Base-by-base conservation (phyloP, 176 grass and related monocot genomes). In the Stipa capillata region DNA sequence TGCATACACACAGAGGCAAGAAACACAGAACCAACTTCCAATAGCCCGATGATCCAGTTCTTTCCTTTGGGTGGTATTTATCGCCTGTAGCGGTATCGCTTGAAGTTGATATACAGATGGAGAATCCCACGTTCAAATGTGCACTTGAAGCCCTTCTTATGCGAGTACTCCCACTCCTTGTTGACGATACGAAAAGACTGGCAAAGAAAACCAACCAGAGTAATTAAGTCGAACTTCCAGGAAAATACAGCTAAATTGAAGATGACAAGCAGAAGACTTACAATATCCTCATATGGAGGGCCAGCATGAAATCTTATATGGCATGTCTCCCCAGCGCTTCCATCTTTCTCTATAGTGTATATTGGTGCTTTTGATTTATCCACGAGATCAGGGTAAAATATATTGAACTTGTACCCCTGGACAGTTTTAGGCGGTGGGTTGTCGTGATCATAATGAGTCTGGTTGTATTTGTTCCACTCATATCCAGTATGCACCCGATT, bases 151-250 rank as follows among this genome's bases (percentile, higher is more conserved):
- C 96, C 96, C 53, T 99, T 99, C 90, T 99, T 99, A 71, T 99
- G 96, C 42, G 96, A 99, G 83, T 99, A 99, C 37, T 99, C 92
- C 95, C 95, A 94, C 72, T 98, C 95, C 79, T 98, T 98, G 72
- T 98, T 98, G 13, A 98, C 95, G 64, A 98, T 94, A 28, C 92
- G 87, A 47, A 98, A 98, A 41, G 87, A 72, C 95, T 98, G 81
- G 14, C 18, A 9, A 50, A 27, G 15, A 36, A 68, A 80, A 69
- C 8, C 52, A 23, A 18, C 2, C 18, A 43, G 10, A 45, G 37
- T 64, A 25, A 67, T 5, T 23, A 74, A 42, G 76, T 47, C 7
- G 39, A 82, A 10, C 32, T 23, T 42, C 33, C 14, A 61, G 20
- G 20, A 53, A 78, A 82, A 3, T 32, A 43, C 33, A 73, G 8